A percentile compares a stretch with the other conserved stretches of the same genome.
Conservation (phyloP, 495 filamentous ascomycete genomes). For the Platismatia glauca region DNA sequence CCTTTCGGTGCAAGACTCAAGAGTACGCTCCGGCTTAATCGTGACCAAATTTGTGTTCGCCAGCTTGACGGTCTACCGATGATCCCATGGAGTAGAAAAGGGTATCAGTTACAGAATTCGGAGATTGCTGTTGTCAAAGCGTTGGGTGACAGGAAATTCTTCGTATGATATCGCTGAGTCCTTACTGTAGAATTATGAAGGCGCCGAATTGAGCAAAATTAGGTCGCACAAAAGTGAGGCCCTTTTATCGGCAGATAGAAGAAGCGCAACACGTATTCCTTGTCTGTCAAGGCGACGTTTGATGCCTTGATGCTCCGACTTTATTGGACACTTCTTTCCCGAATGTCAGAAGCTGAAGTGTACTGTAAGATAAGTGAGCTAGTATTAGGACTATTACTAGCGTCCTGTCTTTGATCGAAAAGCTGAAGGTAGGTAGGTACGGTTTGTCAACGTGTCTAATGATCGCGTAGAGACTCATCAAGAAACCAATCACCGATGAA, state of each 20-base stretch:
- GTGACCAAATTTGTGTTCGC: slow-evolving; percentile 56
- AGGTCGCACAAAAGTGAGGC: neutral
- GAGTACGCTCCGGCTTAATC: slow-evolving; percentile 95
- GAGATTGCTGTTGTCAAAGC: slow-evolving; percentile 48
- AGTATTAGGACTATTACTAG: no score
- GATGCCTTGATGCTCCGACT: neutral
- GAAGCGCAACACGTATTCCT: neutral
- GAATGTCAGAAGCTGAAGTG: no score
- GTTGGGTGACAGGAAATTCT: slow-evolving; percentile 16
- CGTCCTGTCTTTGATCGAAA: no score
- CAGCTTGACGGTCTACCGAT: slow-evolving; percentile 47
- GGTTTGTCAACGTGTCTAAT: no score
- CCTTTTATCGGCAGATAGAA: neutral
- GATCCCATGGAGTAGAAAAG: slow-evolving; percentile 31
- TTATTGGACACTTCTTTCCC: no score
- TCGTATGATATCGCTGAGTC: neutral
- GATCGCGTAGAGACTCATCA: no score
- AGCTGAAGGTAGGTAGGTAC: no score
- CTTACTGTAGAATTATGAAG: neutral
- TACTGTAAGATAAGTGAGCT: no score
- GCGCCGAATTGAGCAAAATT: neutral
- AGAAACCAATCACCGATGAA: neutral
- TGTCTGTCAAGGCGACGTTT: neutral
- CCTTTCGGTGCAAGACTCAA: slow-evolving; percentile 68
- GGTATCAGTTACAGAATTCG: slow-evolving; percentile 48